Conservation (phyloP, 2,329 filamentous ascomycete species). For the Microdochium trichocladiopsis region DNA sequence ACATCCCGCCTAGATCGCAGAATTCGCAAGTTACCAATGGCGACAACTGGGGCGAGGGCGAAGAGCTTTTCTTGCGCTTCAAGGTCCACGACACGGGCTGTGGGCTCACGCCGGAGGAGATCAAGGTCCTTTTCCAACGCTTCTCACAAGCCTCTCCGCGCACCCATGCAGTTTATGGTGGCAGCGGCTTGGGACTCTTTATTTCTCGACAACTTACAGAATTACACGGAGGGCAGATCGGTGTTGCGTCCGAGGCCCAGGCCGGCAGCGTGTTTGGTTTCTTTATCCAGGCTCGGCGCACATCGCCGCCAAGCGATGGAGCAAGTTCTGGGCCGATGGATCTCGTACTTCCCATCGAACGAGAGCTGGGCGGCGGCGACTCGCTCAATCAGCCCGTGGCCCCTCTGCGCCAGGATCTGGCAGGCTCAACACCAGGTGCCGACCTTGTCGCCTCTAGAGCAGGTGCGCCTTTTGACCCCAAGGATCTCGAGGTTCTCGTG, state of each 20-base stretch:
- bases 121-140: constrained; percentile 57
- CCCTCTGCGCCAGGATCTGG: constrained; percentile 16
- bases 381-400: constrained; percentile 8
- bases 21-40: constrained; percentile 7
- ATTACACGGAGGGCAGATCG: constrained; percentile 58
- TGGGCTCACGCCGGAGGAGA: constrained; percentile 54
- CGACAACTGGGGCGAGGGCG: constrained; percentile 24
- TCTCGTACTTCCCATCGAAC: constrained; percentile 8
- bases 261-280: constrained; percentile 56
- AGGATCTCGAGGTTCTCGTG: constrained; percentile 49
- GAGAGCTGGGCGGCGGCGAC: constrained; percentile 8
- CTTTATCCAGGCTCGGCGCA: constrained; percentile 50
- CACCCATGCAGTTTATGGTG: constrained; percentile 53
- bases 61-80: constrained; percentile 31
- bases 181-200: constrained; percentile 56
- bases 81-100: constrained; percentile 60
- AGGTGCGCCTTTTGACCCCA: constrained; percentile 25
- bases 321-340: constrained; percentile 2
- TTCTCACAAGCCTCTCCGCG: constrained; percentile 54
- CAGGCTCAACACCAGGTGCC: constrained; percentile 8
- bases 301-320: constrained; percentile 5
- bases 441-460: constrained; percentile 13
- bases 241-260: constrained; percentile 50
- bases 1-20: constrained; percentile 18
- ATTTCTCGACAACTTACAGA: constrained; percentile 58